These are phyloP conservation scores for Pichia sp. DNA, from an alignment of 1,139 yeast genomes.

Conservation along the genomic window DNA sequence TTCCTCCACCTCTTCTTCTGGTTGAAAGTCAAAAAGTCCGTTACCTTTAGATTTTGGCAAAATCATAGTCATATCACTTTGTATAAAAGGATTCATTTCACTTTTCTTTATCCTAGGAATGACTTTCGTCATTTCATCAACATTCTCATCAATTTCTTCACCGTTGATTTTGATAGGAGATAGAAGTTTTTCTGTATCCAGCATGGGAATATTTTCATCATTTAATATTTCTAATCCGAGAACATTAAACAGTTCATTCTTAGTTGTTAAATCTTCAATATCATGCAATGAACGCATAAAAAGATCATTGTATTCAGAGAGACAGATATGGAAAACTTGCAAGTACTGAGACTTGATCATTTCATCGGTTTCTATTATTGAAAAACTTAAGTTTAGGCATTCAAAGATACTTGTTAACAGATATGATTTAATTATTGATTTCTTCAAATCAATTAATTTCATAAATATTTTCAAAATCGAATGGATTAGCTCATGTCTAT, in stretches of 20 bases:
- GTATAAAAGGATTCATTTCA: constrained; percentile 5
- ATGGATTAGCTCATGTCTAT: constrained; percentile 20
- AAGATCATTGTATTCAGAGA: constrained; percentile 10
- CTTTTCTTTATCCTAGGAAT: constrained; percentile 16
- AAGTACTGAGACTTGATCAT: constrained; percentile 2
- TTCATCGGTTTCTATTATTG: constrained; percentile 8
- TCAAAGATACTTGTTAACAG: constrained; percentile 21
- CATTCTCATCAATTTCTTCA: constrained; percentile 20
- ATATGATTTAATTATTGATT: constrained; percentile 16
- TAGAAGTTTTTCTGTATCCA: too few species aligned
- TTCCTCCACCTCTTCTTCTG: not conserved
- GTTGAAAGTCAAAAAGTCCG: constrained; percentile 2
- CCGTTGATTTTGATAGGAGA: constrained; percentile 11
- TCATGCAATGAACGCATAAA: constrained; percentile 18
- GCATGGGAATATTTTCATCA: too few species aligned
- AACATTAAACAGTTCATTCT: constrained; percentile 6
- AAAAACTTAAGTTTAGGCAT: constrained; percentile 19
- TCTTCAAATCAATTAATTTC: constrained; percentile 11
- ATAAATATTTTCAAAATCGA: constrained; percentile 19
- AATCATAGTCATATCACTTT: constrained; percentile 30
- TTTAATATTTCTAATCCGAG: constrained; percentile 6
- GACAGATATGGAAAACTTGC: constrained; percentile 9
- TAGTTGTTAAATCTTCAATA: constrained; percentile 10
- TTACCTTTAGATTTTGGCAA: constrained; percentile 20
- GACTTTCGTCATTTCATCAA: constrained; percentile 27